Evolutionary conservation across 2,329 filamentous ascomycete genomes (phyloP), one percentile per base, ranked within the genome.

Genomic region (Calonectria montana): DNA sequence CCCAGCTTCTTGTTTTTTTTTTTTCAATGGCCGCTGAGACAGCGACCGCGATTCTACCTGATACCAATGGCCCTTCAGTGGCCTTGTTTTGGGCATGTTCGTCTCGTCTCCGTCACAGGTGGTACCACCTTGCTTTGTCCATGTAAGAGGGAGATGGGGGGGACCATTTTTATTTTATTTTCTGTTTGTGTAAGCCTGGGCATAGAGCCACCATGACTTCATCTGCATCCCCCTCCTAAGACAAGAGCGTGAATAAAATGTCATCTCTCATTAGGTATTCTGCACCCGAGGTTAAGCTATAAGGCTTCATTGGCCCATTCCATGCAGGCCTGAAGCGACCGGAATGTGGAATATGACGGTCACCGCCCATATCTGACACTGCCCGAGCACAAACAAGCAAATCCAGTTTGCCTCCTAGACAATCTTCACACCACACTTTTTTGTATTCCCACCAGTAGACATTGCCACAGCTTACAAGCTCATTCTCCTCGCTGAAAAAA

Each of bases 21-120:
- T 48, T 64, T 41, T 12, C 21, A 63, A 41, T 25, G 57, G 63
- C 55, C 69, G 64, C 69, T 18, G 21, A 25, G 37, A 41, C 21
- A 31, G 48, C 16, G 69, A 70, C 68, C 69, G 69, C 69, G 64
- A 48, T 25, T 65, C 47, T 35, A 62, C 23, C 55, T 29, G 63
- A 62, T 57, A 31, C 27, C 45, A 57, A 67, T 57, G 37, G 55
- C 29, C n/a, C 23, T 41, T 37, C 35, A 23, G 45, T 31, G 35
- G 27, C 27, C 16, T 63, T 62, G 57, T 55, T 67, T 63, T 43
- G 41, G 41, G 10, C 41, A 18, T 43, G 41, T 43, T 47, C 39
- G 43, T n/a, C 10, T 43, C 21, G 25, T 31, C 48, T 29, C 39
- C 37, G 2, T 43, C 25, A 23, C 8, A 64, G n/a, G 27, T 64